Evolutionary conservation across 768 basidiomycete genomes (phyloP).

Genomic region (Kwoniella heveanensis): DNA sequence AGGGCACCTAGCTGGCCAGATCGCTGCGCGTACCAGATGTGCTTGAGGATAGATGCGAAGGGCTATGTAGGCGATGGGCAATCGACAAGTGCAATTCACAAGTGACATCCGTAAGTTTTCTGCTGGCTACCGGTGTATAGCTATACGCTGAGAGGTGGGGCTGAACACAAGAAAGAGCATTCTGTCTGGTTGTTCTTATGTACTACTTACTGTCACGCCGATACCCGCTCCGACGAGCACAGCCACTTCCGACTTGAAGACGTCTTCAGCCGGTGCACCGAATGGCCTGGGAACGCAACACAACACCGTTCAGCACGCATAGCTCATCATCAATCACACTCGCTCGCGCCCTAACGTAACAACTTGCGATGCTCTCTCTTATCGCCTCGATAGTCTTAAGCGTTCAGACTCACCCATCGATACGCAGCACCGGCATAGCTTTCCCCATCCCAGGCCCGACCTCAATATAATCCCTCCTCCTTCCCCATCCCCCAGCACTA

Average conservation of each 20-base stretch:
- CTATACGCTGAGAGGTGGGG: no score
- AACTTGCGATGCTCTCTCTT: no score
- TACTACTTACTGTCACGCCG: constrained; percentile 69
- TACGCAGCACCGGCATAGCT: constrained; percentile 39
- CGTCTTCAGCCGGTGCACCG: constrained; percentile 89
- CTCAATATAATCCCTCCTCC: constrained; percentile 70
- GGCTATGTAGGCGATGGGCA: constrained; percentile 59
- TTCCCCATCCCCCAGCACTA: constrained; percentile 64
- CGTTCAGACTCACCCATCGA: constrained; percentile 49
- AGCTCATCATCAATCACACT: no score
- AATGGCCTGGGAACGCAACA: constrained; percentile 67
- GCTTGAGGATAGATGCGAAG: constrained; percentile 90
- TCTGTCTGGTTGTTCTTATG: no score
- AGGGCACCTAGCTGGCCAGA: constrained; percentile 74
- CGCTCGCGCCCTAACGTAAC: no score
- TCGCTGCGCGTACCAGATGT: constrained; percentile 92
- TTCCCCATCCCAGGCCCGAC: constrained; percentile 61
- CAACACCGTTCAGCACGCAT: no score
- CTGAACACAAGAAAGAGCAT: no score
- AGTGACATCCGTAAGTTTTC: no score
- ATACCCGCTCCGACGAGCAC: constrained; percentile 93
- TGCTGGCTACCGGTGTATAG: no score
- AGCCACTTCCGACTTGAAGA: constrained; percentile 81
- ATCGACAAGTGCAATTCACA: no score
- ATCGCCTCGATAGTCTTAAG: no score